Base-by-base conservation (phyloP, 106 monocot species). In the Agapanthus africanus region DNA sequence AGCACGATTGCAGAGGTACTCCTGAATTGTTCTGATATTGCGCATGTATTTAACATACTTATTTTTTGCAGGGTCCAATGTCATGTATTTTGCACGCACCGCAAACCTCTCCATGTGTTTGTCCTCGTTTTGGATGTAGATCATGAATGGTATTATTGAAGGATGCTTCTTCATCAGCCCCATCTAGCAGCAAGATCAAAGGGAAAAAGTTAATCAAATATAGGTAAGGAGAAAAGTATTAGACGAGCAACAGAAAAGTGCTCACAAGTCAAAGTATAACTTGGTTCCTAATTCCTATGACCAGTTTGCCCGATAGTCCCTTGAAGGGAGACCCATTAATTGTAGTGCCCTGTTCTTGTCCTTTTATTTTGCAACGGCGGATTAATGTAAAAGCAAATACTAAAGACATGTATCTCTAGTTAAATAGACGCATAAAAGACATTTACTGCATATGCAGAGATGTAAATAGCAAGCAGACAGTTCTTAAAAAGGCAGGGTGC, bases 81-180 rank as follows among this genome's bases (percentile, higher is more conserved):
- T 80, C 88, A 88, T 88, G 69, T 88, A 88, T 66, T 88, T 83
- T 36, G 88, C 88, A 44, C 88, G 88, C 9, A 88, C 78, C 25
- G 84, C 88, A 76, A 88, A 88, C 40, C 88, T 68, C 65, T 88
- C 88, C 81, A 81, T 81, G 65, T 88, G 88, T 65, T 88, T 88
- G 46, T 76, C 81, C 61, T 88, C 88, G 62, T 81, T 83, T 40
- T 78, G 66, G 14, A 88, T 88, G 60, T 81, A 88, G 38, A 88
- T 62, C 76, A 88, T 78, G 68, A 88, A 88, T 49, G 88, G 88
- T 66, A 88, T 68, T 35, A 88, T 81, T 23, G 88, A 88, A 38
- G 88, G 88, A 67, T 88, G 88, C 67, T 78, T 88, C 79, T 84
- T 88, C 88, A 88, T 84, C 7, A 88, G 76, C 9, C 83, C 81